Conservation (phyloP, 768 basidiomycete species). For the Mycena vitilis region DNA sequence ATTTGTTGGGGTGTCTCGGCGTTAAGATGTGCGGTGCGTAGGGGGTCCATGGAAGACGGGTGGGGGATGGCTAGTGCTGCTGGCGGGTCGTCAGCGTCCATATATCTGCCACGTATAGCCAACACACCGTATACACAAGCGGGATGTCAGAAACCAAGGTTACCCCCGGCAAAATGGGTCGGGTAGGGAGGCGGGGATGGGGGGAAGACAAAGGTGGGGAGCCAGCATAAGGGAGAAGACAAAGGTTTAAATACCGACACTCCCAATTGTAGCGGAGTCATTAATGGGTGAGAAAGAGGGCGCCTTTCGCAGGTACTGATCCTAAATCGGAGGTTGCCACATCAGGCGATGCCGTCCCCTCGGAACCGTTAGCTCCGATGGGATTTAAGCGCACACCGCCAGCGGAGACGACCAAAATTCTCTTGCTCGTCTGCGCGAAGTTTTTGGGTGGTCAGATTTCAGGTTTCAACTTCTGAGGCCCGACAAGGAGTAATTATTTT, state of each 20-base stretch:
- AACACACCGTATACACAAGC: conserved; percentile 11
- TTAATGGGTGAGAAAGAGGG: conserved; percentile 11
- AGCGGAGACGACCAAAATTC: no score
- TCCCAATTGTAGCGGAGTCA: conserved; percentile 12
- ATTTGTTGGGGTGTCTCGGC: conserved; percentile 17
- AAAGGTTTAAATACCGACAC: conserved; percentile 10
- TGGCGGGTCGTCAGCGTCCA: not conserved
- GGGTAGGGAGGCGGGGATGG: not conserved
- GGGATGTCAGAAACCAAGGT: not conserved
- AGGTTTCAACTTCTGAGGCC: not conserved
- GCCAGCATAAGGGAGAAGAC: not conserved
- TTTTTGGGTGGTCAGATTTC: not conserved
- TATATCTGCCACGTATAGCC: not conserved
- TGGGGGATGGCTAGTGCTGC: not conserved
- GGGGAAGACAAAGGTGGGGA: not conserved
- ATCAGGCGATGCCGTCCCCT: conserved; percentile 1
- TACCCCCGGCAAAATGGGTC: not conserved
- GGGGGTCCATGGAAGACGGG: conserved; percentile 22
- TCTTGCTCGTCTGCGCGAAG: not conserved
- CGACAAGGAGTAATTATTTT: not conserved
- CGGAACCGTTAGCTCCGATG: not conserved
- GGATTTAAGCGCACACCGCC: not conserved
- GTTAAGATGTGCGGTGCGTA: conserved; percentile 23
- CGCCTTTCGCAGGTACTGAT: not conserved
- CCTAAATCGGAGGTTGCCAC: conserved; percentile 14